These are phyloP conservation scores for Pseudognaphalium luteoalbum DNA, from an alignment of 129 eudicot genomes.

Conservation along the genomic window DNA sequence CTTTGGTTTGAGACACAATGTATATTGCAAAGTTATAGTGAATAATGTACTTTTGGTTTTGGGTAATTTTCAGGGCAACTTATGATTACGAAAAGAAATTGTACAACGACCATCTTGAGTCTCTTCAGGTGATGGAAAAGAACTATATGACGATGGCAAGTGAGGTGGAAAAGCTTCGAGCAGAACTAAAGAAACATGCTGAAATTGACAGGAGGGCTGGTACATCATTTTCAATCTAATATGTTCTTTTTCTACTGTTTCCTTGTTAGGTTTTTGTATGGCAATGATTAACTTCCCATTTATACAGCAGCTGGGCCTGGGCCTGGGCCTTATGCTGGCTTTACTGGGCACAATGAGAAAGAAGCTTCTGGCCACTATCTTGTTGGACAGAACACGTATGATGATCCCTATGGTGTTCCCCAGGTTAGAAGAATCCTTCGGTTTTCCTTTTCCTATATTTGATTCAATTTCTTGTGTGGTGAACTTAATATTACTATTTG, in stretches of 20 bases:
- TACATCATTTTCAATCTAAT: slow-evolving; percentile 25
- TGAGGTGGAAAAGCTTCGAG: slow-evolving; percentile 92
- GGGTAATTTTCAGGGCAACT: slow-evolving; percentile 57
- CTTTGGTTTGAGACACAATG: neutral
- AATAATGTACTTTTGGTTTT: slow-evolving; percentile 12
- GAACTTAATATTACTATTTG: slow-evolving; percentile 14
- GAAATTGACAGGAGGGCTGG: slow-evolving; percentile 71
- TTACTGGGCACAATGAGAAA: slow-evolving; percentile 55
- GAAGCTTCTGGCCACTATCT: slow-evolving; percentile 56
- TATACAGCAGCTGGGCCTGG: slow-evolving; percentile 41
- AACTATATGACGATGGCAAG: slow-evolving; percentile 86
- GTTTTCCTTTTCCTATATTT: slow-evolving; percentile 3
- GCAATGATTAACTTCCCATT: neutral
- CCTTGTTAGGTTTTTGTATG: neutral
- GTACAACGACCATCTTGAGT: slow-evolving; percentile 87
- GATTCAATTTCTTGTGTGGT: slow-evolving; percentile 1
- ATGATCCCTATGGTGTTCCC: slow-evolving; percentile 47
- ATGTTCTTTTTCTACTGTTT: neutral
- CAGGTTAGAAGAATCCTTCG: slow-evolving; percentile 50
- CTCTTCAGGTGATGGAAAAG: slow-evolving; percentile 96
- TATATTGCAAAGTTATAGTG: slow-evolving; percentile 1
- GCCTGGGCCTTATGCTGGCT: slow-evolving; percentile 51
- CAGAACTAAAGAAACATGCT: slow-evolving; percentile 67
- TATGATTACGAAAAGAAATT: slow-evolving; percentile 85
- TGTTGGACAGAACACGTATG: slow-evolving; percentile 46